These are phyloP conservation scores for Chaetomium tenue DNA, from an alignment of 495 filamentous ascomycete species.

Conservation along the genomic window DNA sequence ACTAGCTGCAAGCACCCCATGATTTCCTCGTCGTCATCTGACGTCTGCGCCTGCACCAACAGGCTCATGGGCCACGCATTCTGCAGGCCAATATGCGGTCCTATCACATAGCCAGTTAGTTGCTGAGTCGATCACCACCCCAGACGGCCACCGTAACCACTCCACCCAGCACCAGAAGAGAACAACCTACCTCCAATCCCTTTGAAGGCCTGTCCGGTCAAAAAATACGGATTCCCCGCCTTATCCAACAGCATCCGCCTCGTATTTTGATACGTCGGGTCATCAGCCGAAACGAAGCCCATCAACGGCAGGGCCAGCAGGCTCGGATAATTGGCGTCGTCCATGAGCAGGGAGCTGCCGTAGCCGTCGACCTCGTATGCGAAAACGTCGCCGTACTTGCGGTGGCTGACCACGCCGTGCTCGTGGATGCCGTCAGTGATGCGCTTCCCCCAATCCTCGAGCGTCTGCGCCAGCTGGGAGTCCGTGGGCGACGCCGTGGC, in stretches of 20 bases:
- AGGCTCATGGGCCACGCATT: conserved; percentile 98
- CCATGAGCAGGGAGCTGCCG: conserved; percentile 88
- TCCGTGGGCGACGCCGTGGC: conserved; percentile 51
- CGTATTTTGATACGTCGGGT: conserved; percentile 83
- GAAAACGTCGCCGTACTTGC: conserved; percentile 83
- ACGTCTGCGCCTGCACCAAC: conserved; percentile 86
- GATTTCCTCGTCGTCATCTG: conserved; percentile 84
- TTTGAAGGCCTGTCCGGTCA: conserved; percentile 72
- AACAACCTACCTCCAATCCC: conserved; percentile 74
- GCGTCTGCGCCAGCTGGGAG: conserved; percentile 47
- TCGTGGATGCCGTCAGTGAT: conserved; percentile 80
- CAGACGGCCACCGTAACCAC: not conserved
- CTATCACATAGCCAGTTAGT: conserved; percentile 24
- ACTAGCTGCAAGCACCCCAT: conserved; percentile 66
- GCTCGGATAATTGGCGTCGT: conserved; percentile 94
- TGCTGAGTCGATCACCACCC: conserved; percentile 9
- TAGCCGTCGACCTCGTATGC: conserved; percentile 97
- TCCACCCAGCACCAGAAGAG: not conserved
- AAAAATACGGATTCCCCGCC: conserved; percentile 82
- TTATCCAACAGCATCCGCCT: conserved; percentile 83
- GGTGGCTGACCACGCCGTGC: conserved; percentile 83
- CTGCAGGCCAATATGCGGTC: conserved; percentile 70
- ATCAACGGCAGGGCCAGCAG: conserved; percentile 82
- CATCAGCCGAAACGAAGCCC: conserved; percentile 68
- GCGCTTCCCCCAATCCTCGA: conserved; percentile 61